Evolutionary conservation across 371 early-diverging fungal species (phyloP).

Genomic region (Mucor velutinosus): DNA sequence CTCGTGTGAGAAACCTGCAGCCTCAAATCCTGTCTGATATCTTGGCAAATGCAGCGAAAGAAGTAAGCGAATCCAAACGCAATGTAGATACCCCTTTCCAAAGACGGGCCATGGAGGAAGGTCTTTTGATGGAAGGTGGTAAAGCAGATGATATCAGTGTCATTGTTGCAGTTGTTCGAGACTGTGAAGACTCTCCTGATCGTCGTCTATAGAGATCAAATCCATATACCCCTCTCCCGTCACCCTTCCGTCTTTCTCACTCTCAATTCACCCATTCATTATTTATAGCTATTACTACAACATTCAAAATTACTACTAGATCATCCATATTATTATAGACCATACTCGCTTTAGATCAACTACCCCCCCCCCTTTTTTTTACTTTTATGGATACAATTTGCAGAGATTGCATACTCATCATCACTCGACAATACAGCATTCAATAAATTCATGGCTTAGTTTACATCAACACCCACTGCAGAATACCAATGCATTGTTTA

Average conservation of each 20-base stretch:
- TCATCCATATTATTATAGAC: neutral
- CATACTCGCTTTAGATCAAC: too few relatives aligned
- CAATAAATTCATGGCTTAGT: too few relatives aligned
- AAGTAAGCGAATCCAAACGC: constrained; percentile 79
- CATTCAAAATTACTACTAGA: neutral
- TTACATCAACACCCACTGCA: too few relatives aligned
- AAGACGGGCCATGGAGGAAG: constrained; percentile 76
- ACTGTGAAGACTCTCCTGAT: constrained; percentile 62
- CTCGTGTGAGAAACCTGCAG: constrained; percentile 49
- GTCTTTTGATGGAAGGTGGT: constrained; percentile 74
- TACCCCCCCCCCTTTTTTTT: too few relatives aligned
- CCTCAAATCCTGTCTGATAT: constrained; percentile 80
- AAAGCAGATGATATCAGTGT: constrained; percentile 87
- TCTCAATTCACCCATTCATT: neutral
- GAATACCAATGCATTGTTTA: too few relatives aligned
- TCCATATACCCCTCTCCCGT: neutral
- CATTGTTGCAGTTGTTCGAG: constrained; percentile 71
- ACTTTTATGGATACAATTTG: too few relatives aligned
- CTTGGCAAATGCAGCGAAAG: constrained; percentile 74
- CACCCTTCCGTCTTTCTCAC: neutral
- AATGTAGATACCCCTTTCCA: constrained; percentile 86
- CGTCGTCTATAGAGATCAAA: constrained; percentile 17
- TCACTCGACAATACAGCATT: too few relatives aligned
- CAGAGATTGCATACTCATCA: too few relatives aligned
- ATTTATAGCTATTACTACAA: neutral